These are phyloP conservation scores for Alternaria ventricosa DNA, from an alignment of 2,329 filamentous ascomycete genomes.

Conservation along the genomic window DNA sequence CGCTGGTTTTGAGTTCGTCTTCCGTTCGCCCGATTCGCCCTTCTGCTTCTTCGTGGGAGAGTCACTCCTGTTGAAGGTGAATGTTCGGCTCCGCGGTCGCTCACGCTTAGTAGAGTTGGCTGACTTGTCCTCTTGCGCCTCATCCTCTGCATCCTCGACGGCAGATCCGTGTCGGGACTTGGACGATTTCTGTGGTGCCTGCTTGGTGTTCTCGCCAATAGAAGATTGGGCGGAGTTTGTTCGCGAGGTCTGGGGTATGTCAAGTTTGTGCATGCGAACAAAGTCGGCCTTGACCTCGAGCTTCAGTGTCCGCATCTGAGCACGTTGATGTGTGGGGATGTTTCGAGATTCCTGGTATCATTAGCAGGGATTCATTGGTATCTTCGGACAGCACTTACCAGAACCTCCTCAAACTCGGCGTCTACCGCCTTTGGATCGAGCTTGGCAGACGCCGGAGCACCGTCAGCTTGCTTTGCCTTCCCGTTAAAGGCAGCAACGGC, in stretches of 20 bases:
- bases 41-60: conserved; percentile 79
- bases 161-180: conserved; percentile 40
- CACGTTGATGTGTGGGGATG: conserved; percentile 90
- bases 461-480: conserved; percentile 53
- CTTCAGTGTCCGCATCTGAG: conserved; percentile 91
- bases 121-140: conserved; percentile 16
- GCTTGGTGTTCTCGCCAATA: conserved; percentile 51
- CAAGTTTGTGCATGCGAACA: conserved; percentile 83
- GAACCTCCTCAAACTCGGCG: conserved; percentile 66
- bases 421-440: conserved; percentile 65
- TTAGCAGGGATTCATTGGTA: conserved; percentile 42
- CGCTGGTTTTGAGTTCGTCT: conserved; percentile 71
- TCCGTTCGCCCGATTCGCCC: conserved; percentile 59
- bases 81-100: conserved; percentile 73
- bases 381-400: conserved; percentile 56
- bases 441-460: conserved; percentile 37
- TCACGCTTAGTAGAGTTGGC: conserved; percentile 51
- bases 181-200: conserved; percentile 51
- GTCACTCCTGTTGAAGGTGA: conserved; percentile 77
- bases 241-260: conserved; percentile 57
- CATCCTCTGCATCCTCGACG: conserved; percentile 24
- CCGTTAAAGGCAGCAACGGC: conserved; percentile 69
- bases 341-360: conserved; percentile 77
- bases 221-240: conserved; percentile 53
- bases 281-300: conserved; percentile 95